Evolutionary conservation across 2,329 filamentous ascomycete genomes (phyloP).

Genomic region (Calonectria hongkongensis): DNA sequence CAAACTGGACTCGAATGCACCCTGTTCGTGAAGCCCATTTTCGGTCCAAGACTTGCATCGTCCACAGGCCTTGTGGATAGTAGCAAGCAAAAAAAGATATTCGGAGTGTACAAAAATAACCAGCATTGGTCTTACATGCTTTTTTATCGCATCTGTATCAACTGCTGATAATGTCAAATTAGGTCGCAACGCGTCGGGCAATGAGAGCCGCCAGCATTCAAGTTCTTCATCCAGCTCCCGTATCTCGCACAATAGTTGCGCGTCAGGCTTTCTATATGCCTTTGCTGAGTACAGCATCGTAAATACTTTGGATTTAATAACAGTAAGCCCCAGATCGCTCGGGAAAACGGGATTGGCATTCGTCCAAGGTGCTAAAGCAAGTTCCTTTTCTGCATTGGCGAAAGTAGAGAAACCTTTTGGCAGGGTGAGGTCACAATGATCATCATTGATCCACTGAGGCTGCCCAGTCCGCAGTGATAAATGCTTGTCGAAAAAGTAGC

Average conservation of each 20-base stretch:
- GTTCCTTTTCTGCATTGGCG: not conserved
- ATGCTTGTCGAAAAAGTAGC: conserved; percentile 13
- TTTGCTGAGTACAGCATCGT: not conserved
- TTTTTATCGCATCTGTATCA: conserved; percentile 5
- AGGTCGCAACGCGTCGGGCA: not conserved
- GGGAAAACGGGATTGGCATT: not conserved
- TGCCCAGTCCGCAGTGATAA: conserved; percentile 5
- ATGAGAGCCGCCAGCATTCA: not conserved
- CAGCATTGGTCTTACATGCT: conserved; percentile 9
- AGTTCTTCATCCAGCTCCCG: conserved; percentile 7
- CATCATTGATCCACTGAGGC: conserved; percentile 17
- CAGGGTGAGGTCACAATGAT: not conserved
- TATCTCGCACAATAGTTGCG: not conserved
- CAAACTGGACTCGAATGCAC: conserved; percentile 5
- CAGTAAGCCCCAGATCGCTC: not conserved
- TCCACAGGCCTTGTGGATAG: conserved; percentile 7
- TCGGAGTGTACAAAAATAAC: conserved; percentile 10
- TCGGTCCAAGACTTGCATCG: not conserved
- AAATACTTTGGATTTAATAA: conserved; percentile 10
- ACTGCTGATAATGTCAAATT: not conserved
- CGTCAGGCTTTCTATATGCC: not conserved
- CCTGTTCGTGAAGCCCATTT: not conserved
- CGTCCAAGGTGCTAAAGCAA: not conserved
- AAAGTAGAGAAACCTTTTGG: not conserved
- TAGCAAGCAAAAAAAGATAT: conserved; percentile 3